phyloP scores from a whole-genome alignment of 768 basidiomycete species.

The Naganishia vishniacii region DNA sequence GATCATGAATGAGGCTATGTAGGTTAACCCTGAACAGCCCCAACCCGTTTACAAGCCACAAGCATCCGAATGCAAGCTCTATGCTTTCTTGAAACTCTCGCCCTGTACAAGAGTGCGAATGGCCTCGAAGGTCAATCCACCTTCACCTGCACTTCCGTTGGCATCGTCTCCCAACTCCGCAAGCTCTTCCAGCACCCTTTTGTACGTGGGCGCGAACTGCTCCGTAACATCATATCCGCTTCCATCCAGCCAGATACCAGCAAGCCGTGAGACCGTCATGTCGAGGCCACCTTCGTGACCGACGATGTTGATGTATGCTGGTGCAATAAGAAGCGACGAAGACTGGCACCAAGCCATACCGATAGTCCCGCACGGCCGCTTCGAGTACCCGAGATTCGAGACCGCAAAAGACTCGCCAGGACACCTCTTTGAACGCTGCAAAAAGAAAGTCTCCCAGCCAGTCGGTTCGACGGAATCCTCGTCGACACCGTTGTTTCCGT shows the following conservation, averaged over 20 bases:
- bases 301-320: not conserved
- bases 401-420: not conserved
- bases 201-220: not conserved
- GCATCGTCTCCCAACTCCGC: not conserved
- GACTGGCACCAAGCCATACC: slow-evolving; percentile 5
- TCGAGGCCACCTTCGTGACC: not conserved
- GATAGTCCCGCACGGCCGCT: not conserved
- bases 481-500: not conserved
- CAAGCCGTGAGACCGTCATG: not conserved
- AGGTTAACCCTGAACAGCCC: no score
- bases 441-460: not conserved
- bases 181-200: not conserved
- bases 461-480: not conserved
- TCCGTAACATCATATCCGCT: not conserved
- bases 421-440: not conserved
- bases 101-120: not conserved
- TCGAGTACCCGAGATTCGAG: not conserved
- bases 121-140: not conserved
- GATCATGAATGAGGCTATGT: no score
- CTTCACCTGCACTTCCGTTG: not conserved
- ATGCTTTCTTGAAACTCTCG: no score
- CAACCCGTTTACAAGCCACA: no score
- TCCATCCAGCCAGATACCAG: not conserved
- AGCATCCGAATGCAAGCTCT: no score
- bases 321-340: not conserved